Conservation (phyloP, 257 asterid species). For the Nicotiana paniculata region DNA sequence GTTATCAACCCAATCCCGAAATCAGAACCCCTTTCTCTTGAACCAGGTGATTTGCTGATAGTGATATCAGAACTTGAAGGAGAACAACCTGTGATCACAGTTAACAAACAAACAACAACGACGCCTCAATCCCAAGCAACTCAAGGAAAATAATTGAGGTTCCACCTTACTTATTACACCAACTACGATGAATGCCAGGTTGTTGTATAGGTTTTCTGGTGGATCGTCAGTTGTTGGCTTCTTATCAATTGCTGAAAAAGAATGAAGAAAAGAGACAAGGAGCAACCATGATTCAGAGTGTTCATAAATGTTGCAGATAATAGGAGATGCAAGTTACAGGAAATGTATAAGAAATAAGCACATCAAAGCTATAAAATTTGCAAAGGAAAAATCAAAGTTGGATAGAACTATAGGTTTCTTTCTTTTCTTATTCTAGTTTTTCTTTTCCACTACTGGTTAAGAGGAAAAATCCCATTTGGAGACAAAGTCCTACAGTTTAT, state of each 20-base stretch:
- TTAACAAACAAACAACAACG: not conserved
- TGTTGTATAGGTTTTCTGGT: not conserved
- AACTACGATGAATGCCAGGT: not conserved
- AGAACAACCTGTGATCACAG: slow-evolving; percentile 44
- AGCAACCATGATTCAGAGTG: not conserved
- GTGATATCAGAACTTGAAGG: slow-evolving; percentile 91
- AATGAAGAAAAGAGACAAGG: not conserved
- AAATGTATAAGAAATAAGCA: not conserved
- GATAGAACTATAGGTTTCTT: not conserved
- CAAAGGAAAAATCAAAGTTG: not conserved
- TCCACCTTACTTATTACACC: not conserved
- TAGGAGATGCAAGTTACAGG: not conserved
- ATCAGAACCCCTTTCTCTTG: slow-evolving; percentile 58
- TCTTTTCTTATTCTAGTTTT: not conserved
- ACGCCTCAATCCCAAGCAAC: too few relatives aligned
- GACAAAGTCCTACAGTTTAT: not conserved
- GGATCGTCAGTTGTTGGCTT: not conserved
- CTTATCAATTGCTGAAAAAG: not conserved
- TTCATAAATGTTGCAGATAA: not conserved
- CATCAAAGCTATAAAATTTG: not conserved
- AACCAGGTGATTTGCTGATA: slow-evolving; percentile 49
- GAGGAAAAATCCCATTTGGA: not conserved
- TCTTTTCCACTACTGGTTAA: not conserved
- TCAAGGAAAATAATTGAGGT: not conserved
- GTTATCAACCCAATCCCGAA: slow-evolving; percentile 82